Percentiles rank a stretch among this genome's conserved stretches.
Evolutionary conservation across 2,329 filamentous ascomycete species (phyloP).

Genomic region (Helicocarpus griseus): DNA sequence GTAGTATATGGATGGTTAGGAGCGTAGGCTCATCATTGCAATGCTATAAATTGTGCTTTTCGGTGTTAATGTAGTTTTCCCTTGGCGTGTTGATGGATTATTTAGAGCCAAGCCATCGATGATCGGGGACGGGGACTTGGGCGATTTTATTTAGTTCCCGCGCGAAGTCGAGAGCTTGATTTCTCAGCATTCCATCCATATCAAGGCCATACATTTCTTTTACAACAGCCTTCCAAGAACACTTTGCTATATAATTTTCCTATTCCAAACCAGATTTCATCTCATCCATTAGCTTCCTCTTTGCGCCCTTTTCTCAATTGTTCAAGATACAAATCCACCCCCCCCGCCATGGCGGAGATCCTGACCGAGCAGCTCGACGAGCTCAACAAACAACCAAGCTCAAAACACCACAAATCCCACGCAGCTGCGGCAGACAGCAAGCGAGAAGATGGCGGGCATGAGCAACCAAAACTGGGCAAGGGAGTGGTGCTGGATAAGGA

Average conservation of each 20-base stretch:
- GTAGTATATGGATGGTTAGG: too few relatives aligned
- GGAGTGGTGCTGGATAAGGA: slow-evolving; percentile 42
- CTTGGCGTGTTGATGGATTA: background rate
- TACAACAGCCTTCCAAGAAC: background rate
- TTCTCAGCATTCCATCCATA: slow-evolving; percentile 1
- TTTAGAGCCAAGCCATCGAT: background rate
- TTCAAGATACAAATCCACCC: background rate
- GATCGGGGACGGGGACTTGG: too few relatives aligned
- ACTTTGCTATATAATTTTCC: background rate
- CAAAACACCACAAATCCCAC: background rate
- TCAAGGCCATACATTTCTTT: too few relatives aligned
- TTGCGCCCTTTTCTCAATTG: background rate
- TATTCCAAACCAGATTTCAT: background rate
- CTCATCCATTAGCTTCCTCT: background rate
- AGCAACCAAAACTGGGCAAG: slow-evolving; percentile 27
- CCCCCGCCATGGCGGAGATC: slow-evolving; percentile 13
- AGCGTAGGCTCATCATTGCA: too few relatives aligned
- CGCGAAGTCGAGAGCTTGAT: background rate
- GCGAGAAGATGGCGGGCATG: slow-evolving; percentile 4
- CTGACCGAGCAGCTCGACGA: slow-evolving; percentile 18
- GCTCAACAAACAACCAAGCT: slow-evolving; percentile 10
- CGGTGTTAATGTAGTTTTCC: background rate
- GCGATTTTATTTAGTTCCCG: background rate
- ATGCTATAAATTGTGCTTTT: too few relatives aligned
- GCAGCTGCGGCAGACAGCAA: background rate